These are phyloP conservation scores for Eremothecium cymbalariae DNA, from an alignment of 1,139 yeast genomes.

Conservation along the genomic window DNA sequence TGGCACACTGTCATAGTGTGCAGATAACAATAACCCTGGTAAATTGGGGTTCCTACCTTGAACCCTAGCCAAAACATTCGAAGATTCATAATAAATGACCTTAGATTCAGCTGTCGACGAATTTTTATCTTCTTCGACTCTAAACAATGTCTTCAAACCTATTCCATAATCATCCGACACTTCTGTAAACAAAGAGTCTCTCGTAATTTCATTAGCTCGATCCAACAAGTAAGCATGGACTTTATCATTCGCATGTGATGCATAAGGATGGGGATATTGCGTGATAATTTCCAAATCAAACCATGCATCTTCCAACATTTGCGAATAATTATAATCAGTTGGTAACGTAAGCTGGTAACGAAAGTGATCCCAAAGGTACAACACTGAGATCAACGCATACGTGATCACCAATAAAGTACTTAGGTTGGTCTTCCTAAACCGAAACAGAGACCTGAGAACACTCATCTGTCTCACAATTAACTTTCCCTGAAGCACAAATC, in stretches of 20 bases:
- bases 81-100: slow-evolving; percentile 67
- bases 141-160: slow-evolving; percentile 39
- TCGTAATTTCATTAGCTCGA: slow-evolving; percentile 35
- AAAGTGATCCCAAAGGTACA: slow-evolving; percentile 17
- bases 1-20: slow-evolving; percentile 88
- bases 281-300: slow-evolving; percentile 61
- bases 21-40: slow-evolving; percentile 67
- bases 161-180: slow-evolving; percentile 48
- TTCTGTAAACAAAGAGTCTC: slow-evolving; percentile 15
- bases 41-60: slow-evolving; percentile 51
- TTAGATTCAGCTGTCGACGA: slow-evolving; percentile 35
- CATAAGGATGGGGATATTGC: slow-evolving; percentile 62
- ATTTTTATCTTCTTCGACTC: slow-evolving; percentile 41
- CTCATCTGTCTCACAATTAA: background rate
- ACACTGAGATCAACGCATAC: slow-evolving; percentile 14
- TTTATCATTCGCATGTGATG: slow-evolving; percentile 63
- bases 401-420: slow-evolving; percentile 23
- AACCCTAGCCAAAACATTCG: slow-evolving; percentile 65
- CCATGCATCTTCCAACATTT: slow-evolving; percentile 49
- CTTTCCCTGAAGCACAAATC: no score
- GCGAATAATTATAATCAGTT: slow-evolving; percentile 28
- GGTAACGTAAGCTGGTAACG: slow-evolving; percentile 18
- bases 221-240: slow-evolving; percentile 60
- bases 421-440: slow-evolving; percentile 27
- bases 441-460: slow-evolving; percentile 15